Evolutionary conservation across 345 rosid species (phyloP).

Genomic region (Carallia pectinifolia): DNA sequence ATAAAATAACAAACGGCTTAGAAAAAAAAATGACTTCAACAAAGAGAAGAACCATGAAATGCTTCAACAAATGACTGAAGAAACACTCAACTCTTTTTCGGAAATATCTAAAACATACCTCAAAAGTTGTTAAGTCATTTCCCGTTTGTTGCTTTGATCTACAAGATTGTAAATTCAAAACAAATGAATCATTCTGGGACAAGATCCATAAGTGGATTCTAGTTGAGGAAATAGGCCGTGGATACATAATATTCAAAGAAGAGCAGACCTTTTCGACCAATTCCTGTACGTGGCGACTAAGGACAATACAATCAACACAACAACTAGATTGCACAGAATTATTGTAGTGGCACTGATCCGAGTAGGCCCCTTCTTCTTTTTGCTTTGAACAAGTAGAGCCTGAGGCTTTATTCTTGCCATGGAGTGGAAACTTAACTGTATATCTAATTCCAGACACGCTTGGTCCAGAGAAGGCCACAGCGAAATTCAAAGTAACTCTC

Average conservation of each 20-base stretch:
- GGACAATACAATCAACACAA: slow-evolving; percentile 44
- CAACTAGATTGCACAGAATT: slow-evolving; percentile 45
- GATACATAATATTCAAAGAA: neutral
- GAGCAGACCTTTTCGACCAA: slow-evolving; percentile 56
- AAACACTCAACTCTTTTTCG: neutral
- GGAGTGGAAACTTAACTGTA: slow-evolving; percentile 4
- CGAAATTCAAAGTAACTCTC: slow-evolving; percentile 2
- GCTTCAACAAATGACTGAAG: neutral
- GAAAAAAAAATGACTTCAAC: neutral
- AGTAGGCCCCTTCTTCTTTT: slow-evolving; percentile 72
- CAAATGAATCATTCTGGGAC: slow-evolving; percentile 9
- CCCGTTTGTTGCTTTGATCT: slow-evolving; percentile 38
- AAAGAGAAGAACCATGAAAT: neutral
- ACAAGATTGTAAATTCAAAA: slow-evolving; percentile 18
- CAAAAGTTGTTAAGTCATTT: slow-evolving; percentile 32
- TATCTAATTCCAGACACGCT: neutral
- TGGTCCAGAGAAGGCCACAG: neutral
- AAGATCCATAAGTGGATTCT: neutral
- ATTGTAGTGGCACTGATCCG: slow-evolving; percentile 57
- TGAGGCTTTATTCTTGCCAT: slow-evolving; percentile 93
- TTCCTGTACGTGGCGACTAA: slow-evolving; percentile 56
- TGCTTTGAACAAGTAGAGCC: slow-evolving; percentile 72
- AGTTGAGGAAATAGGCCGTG: neutral
- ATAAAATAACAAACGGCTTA: slow-evolving; percentile 12
- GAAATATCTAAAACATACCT: slow-evolving; percentile 30